Base-by-base conservation (phyloP, 495 filamentous ascomycete species). In the Penicillium paradoxum region DNA sequence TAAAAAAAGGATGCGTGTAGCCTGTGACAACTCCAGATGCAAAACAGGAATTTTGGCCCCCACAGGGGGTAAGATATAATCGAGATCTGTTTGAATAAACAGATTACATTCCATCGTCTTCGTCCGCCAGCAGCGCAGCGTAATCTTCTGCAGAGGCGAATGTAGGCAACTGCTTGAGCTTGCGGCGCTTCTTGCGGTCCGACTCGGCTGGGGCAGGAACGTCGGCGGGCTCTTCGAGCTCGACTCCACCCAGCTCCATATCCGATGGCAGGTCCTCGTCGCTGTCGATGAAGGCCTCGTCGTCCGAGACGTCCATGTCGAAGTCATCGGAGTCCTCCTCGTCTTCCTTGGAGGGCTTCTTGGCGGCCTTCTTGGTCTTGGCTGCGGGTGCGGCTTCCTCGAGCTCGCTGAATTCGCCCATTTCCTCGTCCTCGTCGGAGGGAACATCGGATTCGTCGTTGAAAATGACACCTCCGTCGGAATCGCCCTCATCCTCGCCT, bases 71-170 rank as follows among this genome's bases (percentile, higher is more conserved):
- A 33, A 2, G 10, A 47, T 18, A 48, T 21, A 51, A 19, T 45
- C 21, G n/a, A 47, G 45, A n/a, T 24, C 29, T 32, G 2, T 21
- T 7, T 48, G 41, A 8, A 42, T 22, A 50, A 29, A 38, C 39
- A 22, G 21, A 45, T 58, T 67, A 75, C 67, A 75, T 73, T 32
- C 79, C 83, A 33, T 85, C 85, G 40, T 86, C 87, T 53, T 90
- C 89, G 46, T 75, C 82, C 11, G 77, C 88, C 59, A 98, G 64
- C 76, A 97, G 79, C 55, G 86, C 86, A 21, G 90, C 92, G 70
- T 97, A 97, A 61, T 98, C 95, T 18, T 97, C 93, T 17, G 78
- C 85, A 27, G 87, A 91, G 18, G 95, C 93, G 73, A 97, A 98
- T 0, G 83, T 95, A 3, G 93, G 93, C 55, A 98, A 74, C 57